A percentile compares a stretch with the other conserved stretches of the same genome.
phyloP scores from a whole-genome alignment of 306 rosid genomes.

The Begonia fuchsioides region DNA sequence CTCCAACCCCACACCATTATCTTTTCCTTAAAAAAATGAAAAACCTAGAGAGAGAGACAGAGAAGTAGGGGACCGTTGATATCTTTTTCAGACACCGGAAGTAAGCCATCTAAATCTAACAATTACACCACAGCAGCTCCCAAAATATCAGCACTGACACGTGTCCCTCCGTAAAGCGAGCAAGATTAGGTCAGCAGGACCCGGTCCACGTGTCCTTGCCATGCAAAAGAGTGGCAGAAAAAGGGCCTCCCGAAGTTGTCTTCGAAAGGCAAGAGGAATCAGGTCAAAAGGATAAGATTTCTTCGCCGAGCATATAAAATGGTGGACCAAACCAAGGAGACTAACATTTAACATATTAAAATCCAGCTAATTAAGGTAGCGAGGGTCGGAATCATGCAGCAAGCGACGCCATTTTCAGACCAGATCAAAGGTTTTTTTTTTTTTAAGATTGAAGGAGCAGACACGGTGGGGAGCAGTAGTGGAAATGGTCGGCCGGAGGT shows the following conservation, averaged over 20 bases:
- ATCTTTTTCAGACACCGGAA: too few relatives aligned
- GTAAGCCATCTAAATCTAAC: too few relatives aligned
- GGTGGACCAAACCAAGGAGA: not conserved
- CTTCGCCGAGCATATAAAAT: constrained; percentile 24
- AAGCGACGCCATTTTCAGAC: not conserved
- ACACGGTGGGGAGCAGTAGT: too few relatives aligned
- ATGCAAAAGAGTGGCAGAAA: constrained; percentile 22
- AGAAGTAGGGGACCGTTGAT: too few relatives aligned
- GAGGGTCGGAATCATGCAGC: not conserved
- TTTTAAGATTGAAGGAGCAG: too few relatives aligned
- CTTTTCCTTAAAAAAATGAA: constrained; percentile 4
- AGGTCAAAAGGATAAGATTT: constrained; percentile 35
- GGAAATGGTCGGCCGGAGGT: too few relatives aligned
- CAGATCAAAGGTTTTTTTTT: not conserved
- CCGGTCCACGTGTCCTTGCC: constrained; percentile 22
- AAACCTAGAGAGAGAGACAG: too few relatives aligned
- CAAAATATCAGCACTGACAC: too few relatives aligned
- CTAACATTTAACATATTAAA: constrained; percentile 7
- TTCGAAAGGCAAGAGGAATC: constrained; percentile 11
- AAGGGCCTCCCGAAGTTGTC: constrained; percentile 30
- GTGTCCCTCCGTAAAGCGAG: not conserved
- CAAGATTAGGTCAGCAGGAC: not conserved
- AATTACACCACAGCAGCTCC: too few relatives aligned
- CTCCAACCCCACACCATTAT: constrained; percentile 20
- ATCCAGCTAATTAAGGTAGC: constrained; percentile 15